Conservation (phyloP, 116 monocot species). For the Iris pallida region DNA sequence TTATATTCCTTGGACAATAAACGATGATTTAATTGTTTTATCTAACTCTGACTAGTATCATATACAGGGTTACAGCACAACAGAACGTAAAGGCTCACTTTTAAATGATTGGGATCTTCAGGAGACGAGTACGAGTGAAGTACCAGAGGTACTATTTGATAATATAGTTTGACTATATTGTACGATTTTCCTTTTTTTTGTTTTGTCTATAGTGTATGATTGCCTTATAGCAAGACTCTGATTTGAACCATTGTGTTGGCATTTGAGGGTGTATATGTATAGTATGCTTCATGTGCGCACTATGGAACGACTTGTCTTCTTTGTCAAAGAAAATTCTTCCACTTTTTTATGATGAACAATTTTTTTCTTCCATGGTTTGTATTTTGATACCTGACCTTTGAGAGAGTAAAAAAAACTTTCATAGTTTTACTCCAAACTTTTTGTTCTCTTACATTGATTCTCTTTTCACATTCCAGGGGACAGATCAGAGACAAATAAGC, state of each 20-base stretch:
- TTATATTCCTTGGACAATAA: not conserved
- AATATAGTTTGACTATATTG: not conserved
- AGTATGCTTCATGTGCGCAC: too few relatives aligned
- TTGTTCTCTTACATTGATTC: conserved; percentile 3
- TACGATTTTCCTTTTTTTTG: not conserved
- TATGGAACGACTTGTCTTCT: not conserved
- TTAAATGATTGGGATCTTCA: conserved; percentile 93
- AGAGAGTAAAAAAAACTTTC: too few relatives aligned
- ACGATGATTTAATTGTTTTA: conserved; percentile 2
- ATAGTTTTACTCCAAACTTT: too few relatives aligned
- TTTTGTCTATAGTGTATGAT: not conserved
- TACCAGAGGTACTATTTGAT: conserved; percentile 52
- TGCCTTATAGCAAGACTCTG: too few relatives aligned
- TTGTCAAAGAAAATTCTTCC: not conserved
- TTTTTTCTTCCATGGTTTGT: too few relatives aligned
- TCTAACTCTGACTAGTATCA: not conserved
- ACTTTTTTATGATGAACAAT: not conserved
- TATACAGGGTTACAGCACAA: conserved; percentile 72
- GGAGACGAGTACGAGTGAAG: conserved; percentile 69
- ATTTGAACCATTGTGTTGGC: too few relatives aligned
- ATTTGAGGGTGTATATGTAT: too few relatives aligned
- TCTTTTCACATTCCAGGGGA: conserved; percentile 34
- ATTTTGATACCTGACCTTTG: too few relatives aligned
- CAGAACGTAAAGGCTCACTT: conserved; percentile 58
- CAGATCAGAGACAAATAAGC: conserved; percentile 56